A percentile compares a stretch with the other conserved stretches of the same genome.
These are phyloP conservation scores for Teratosphaeria viscida DNA, from an alignment of 2,329 filamentous ascomycete genomes.

Conservation along the genomic window DNA sequence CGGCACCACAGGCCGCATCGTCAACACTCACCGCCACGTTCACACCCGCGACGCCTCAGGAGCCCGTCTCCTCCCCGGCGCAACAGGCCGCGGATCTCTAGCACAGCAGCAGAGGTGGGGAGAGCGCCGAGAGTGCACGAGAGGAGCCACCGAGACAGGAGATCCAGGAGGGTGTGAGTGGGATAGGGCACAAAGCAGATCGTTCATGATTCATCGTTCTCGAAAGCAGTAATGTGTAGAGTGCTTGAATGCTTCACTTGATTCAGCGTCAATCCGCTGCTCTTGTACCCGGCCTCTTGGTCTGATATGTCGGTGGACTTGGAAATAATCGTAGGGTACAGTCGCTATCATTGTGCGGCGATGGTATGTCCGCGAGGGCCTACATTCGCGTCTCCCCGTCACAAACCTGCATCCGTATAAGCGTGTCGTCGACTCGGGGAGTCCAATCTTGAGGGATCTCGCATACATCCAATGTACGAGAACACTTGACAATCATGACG, in stretches of 20 bases:
- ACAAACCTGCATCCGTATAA: too few relatives aligned
- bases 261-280: too few relatives aligned
- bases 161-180: not conserved
- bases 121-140: not conserved
- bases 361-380: too few relatives aligned
- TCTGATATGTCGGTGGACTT: not conserved
- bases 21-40: not conserved
- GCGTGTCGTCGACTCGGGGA: too few relatives aligned
- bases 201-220: not conserved
- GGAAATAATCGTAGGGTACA: too few relatives aligned
- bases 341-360: too few relatives aligned
- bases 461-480: too few relatives aligned
- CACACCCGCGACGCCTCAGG: not conserved
- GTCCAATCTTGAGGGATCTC: too few relatives aligned
- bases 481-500: too few relatives aligned
- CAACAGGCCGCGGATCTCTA: not conserved
- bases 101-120: not conserved
- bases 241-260: not conserved
- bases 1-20: not conserved
- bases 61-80: not conserved
- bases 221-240: not conserved
- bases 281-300: not conserved
- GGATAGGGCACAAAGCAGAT: not conserved
- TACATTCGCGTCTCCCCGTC: too few relatives aligned
- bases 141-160: not conserved